phyloP scores from a whole-genome alignment of 305 asterid genomes.

The Fraxinus velutina region DNA sequence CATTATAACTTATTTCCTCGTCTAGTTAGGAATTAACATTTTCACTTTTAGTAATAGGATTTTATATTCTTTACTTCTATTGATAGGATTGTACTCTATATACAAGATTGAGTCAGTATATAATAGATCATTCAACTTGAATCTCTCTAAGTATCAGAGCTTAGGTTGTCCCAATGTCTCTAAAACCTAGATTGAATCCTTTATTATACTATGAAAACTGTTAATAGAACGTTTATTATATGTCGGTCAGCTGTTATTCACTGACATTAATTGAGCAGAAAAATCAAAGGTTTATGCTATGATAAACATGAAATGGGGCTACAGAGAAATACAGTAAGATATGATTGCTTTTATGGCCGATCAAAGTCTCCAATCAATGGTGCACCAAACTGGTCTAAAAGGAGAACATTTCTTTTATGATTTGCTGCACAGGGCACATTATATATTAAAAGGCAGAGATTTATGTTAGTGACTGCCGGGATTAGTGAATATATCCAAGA shows the following conservation, averaged over 20 bases:
- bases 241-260: background rate
- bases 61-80: background rate
- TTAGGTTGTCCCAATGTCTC: background rate
- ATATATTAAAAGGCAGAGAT: background rate
- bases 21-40: background rate
- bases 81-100: background rate
- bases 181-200: background rate
- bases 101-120: background rate
- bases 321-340: background rate
- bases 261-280: background rate
- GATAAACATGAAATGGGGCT: background rate
- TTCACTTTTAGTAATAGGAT: background rate
- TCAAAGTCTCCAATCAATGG: background rate
- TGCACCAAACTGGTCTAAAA: background rate
- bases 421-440: background rate
- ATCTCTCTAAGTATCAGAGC: background rate
- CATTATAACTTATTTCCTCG: background rate
- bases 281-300: background rate
- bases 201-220: background rate
- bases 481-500: background rate
- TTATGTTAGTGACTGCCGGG: background rate
- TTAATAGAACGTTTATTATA: background rate
- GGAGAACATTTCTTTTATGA: background rate
- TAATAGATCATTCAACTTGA: background rate
- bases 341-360: background rate